Percentiles rank a stretch among this genome's conserved stretches.
Conservation (phyloP, 2,329 filamentous ascomycete species). For the Myriosclerotinia scirpicola region DNA sequence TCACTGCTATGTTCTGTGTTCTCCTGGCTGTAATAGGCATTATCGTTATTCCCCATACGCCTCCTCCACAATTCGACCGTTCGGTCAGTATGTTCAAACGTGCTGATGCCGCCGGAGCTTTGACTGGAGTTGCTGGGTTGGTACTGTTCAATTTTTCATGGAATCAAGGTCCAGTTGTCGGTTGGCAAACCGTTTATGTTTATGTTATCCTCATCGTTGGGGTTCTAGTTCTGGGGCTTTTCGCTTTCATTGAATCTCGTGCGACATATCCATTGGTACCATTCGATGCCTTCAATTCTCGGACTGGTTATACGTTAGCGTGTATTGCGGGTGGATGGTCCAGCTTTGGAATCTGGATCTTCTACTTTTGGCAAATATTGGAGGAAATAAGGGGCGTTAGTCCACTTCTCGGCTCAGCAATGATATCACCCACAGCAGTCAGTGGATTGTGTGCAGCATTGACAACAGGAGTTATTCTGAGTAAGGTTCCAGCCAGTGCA, state of each 20-base stretch:
- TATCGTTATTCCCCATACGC: slow-evolving; percentile 44
- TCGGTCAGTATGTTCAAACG: slow-evolving; percentile 33
- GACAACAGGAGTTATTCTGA: slow-evolving; percentile 42
- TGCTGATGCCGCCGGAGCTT: slow-evolving; percentile 47
- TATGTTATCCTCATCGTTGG: slow-evolving; percentile 56
- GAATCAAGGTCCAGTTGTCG: slow-evolving; percentile 43
- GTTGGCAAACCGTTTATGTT: slow-evolving; percentile 35
- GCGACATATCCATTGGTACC: slow-evolving; percentile 57
- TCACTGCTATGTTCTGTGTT: slow-evolving; percentile 45
- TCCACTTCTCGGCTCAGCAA: slow-evolving; percentile 39
- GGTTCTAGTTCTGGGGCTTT: slow-evolving; percentile 52
- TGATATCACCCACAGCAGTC: slow-evolving; percentile 36
- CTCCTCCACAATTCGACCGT: slow-evolving; percentile 38
- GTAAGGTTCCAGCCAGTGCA: slow-evolving; percentile 37
- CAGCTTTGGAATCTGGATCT: slow-evolving; percentile 38
- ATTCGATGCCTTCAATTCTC: slow-evolving; percentile 49
- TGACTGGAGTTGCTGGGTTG: slow-evolving; percentile 50
- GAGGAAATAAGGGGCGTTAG: slow-evolving; percentile 35
- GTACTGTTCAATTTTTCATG: slow-evolving; percentile 57
- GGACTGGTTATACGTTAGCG: slow-evolving; percentile 50
- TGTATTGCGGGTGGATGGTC: slow-evolving; percentile 37
- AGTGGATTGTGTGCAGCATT: slow-evolving; percentile 41
- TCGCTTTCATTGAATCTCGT: slow-evolving; percentile 53
- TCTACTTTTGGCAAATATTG: slow-evolving; percentile 35
- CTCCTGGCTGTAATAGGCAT: slow-evolving; percentile 41